Percentiles rank a stretch among this genome's conserved stretches.
These are phyloP conservation scores for Neohortaea acidophila DNA, from an alignment of 495 filamentous ascomycete genomes.

Conservation along the genomic window DNA sequence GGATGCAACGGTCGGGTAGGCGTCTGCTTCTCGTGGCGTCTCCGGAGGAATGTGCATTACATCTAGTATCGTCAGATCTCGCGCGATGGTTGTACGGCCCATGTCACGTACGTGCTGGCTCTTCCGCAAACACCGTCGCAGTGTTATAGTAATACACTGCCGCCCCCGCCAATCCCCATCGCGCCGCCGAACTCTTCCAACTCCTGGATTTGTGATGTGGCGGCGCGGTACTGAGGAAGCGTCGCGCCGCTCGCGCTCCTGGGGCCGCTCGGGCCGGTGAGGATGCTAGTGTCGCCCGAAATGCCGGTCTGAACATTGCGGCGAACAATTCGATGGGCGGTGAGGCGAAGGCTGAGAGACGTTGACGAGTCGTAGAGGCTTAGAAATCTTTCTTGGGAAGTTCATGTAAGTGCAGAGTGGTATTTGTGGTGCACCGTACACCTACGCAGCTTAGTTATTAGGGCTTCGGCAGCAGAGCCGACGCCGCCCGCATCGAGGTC, in stretches of 20 bases:
- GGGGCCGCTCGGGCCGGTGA: constrained; percentile 4
- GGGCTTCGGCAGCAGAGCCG: too few relatives aligned
- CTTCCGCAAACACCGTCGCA: constrained; percentile 68
- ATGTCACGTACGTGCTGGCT: constrained; percentile 49
- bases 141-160: constrained; percentile 92
- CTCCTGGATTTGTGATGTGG: constrained; percentile 49
- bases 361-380: too few relatives aligned
- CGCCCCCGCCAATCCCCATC: constrained; percentile 62
- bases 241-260: constrained; percentile 25
- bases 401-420: too few relatives aligned
- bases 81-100: not conserved
- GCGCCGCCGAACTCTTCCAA: constrained; percentile 61
- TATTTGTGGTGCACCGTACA: too few relatives aligned
- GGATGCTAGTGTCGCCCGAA: constrained; percentile 5
- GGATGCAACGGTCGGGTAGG: constrained; percentile 24
- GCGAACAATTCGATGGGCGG: constrained; percentile 1
- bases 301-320: constrained; percentile 12
- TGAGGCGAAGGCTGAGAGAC: too few relatives aligned
- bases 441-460: too few relatives aligned
- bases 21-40: constrained; percentile 21
- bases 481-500: too few relatives aligned
- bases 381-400: too few relatives aligned
- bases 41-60: constrained; percentile 17
- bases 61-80: constrained; percentile 5
- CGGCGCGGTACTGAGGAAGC: constrained; percentile 59